Evolutionary conservation across 164 flowering plant species (phyloP).

Genomic region (Magnolia kwangsiensis): DNA sequence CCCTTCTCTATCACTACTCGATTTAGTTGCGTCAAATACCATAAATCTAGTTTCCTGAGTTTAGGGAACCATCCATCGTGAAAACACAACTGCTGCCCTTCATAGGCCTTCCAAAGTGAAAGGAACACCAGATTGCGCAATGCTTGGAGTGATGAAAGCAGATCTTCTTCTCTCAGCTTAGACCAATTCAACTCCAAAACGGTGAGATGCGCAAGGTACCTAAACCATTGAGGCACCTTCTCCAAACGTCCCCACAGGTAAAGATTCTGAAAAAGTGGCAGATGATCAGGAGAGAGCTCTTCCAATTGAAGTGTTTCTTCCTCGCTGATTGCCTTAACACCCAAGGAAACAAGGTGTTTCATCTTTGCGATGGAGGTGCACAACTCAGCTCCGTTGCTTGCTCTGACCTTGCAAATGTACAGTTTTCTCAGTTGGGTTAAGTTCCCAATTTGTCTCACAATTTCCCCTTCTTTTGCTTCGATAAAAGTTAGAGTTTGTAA

Average conservation of each 20-base stretch:
- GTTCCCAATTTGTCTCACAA: slow-evolving; percentile 20
- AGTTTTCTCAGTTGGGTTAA: slow-evolving; percentile 34
- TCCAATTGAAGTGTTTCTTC: slow-evolving; percentile 24
- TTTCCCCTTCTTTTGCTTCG: slow-evolving; percentile 21
- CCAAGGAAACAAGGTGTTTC: slow-evolving; percentile 23
- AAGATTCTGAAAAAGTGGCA: slow-evolving; percentile 1
- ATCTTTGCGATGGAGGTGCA: slow-evolving; percentile 32
- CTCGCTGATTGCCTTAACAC: slow-evolving; percentile 17
- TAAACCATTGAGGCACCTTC: slow-evolving; percentile 7
- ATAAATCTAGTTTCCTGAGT: background rate
- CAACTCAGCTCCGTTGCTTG: slow-evolving; percentile 16
- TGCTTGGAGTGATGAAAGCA: background rate
- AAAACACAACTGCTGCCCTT: background rate
- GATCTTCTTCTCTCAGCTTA: background rate
- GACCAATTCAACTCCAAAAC: background rate
- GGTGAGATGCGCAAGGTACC: background rate
- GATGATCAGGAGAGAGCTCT: slow-evolving; percentile 15
- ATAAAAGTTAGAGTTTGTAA: slow-evolving; percentile 32
- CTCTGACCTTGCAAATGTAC: slow-evolving; percentile 24
- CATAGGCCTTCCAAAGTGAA: background rate
- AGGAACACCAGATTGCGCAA: slow-evolving; percentile 12
- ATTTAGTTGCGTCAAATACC: background rate
- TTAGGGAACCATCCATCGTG: slow-evolving; percentile 1
- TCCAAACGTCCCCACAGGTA: background rate
- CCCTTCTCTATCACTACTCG: background rate